A percentile compares a stretch with the other conserved stretches of the same genome.
These are phyloP conservation scores for Boletus patriciae DNA, from an alignment of 768 basidiomycete genomes.

Conservation along the genomic window DNA sequence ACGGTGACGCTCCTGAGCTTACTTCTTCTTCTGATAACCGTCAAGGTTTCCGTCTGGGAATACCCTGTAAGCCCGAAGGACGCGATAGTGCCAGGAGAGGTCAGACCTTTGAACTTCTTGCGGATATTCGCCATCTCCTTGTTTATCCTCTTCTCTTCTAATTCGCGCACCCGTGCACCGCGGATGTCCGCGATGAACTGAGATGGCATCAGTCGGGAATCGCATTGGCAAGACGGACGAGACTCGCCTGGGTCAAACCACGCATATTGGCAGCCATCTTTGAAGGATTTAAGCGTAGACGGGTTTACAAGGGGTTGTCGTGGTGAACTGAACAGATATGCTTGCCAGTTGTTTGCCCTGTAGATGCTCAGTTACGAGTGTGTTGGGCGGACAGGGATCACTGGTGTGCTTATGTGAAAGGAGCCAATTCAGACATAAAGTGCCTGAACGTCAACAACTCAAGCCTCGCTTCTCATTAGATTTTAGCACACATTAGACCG, in stretches of 20 bases:
- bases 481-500: slow-evolving; percentile 13
- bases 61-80: slow-evolving; percentile 2
- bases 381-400: neutral
- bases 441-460: neutral
- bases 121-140: slow-evolving; percentile 99
- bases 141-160: slow-evolving; percentile 98
- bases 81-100: slow-evolving; percentile 6
- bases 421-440: neutral
- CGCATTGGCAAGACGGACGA: neutral
- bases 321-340: neutral
- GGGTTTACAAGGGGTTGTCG: neutral
- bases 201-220: slow-evolving; percentile 6
- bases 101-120: slow-evolving; percentile 93
- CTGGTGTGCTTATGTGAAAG: slow-evolving; percentile 7
- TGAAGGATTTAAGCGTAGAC: neutral
- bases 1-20: slow-evolving; percentile 28
- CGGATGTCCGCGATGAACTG: slow-evolving; percentile 99
- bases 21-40: slow-evolving; percentile 94
- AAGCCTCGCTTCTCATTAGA: neutral
- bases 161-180: slow-evolving; percentile 91
- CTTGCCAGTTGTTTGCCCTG: neutral
- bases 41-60: slow-evolving; percentile 76
- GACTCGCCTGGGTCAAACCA: slow-evolving; percentile 82
- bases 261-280: slow-evolving; percentile 89
- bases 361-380: neutral